Conservation (phyloP, 2,329 filamentous ascomycete genomes). For the Aspergillus sp. region DNA sequence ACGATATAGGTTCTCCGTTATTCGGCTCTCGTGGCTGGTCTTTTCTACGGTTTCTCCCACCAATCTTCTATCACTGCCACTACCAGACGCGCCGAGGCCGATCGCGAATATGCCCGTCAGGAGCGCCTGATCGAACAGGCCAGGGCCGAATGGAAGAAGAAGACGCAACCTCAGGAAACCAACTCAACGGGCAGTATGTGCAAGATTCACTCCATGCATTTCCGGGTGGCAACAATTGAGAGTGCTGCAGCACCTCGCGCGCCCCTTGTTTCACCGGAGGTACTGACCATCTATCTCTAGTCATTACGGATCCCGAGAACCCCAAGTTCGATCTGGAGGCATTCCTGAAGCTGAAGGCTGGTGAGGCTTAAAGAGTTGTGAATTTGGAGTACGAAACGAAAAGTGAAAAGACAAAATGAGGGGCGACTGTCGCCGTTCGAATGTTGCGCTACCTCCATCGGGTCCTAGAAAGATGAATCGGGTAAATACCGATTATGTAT, state of each 20-base stretch:
- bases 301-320: conserved; percentile 74
- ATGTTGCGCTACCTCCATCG: conserved; percentile 31
- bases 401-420: conserved; percentile 24
- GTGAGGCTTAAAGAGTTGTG: conserved; percentile 38
- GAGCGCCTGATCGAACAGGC: conserved; percentile 87
- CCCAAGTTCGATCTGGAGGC: conserved; percentile 93
- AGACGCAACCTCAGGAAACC: conserved; percentile 56
- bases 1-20: conserved; percentile 83
- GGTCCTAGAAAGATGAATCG: conserved; percentile 36
- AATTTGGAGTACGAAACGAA: conserved; percentile 19
- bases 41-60: conserved; percentile 95
- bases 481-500: conserved; percentile 39
- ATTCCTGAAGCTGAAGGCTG: conserved; percentile 65
- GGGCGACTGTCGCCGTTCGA: conserved; percentile 30
- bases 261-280: conserved; percentile 8
- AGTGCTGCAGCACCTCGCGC: neutral
- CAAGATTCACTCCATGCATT: conserved; percentile 4
- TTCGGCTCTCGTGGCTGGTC: conserved; percentile 84
- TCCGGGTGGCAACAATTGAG: neutral
- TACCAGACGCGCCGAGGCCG: conserved; percentile 67
- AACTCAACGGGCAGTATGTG: conserved; percentile 41
- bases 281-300: conserved; percentile 43
- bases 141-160: conserved; percentile 85
- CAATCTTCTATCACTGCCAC: conserved; percentile 75
- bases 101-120: conserved; percentile 89